A percentile compares a stretch with the other conserved stretches of the same genome.
Conservation (phyloP, 768 basidiomycete genomes). For the Xanthoconium purpureum region DNA sequence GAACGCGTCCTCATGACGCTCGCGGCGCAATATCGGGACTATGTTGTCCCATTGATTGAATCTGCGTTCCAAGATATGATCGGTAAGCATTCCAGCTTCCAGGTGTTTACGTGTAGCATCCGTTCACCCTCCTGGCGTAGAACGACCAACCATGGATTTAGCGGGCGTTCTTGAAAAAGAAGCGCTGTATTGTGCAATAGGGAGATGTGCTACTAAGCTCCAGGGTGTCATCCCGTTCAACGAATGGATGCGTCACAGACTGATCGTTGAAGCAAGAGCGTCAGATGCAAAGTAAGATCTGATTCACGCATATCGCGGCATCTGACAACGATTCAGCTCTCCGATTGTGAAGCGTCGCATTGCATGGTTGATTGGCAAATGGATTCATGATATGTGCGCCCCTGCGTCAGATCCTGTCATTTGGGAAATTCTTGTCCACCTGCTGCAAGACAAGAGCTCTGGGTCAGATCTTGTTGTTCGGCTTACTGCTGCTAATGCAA, state of each 20-base stretch:
- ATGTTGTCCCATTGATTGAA: constrained; percentile 64
- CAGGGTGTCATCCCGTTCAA: constrained; percentile 65
- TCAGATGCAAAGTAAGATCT: constrained; percentile 53
- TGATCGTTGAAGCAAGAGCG: constrained; percentile 57
- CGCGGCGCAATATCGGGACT: constrained; percentile 63
- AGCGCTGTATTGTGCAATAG: constrained; percentile 84
- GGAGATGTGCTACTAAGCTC: constrained; percentile 69
- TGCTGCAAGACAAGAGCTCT: constrained; percentile 64
- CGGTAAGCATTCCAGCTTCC: constrained; percentile 36
- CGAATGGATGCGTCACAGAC: constrained; percentile 61
- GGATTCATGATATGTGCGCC: constrained; percentile 69
- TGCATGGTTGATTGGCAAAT: constrained; percentile 91
- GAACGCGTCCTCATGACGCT: constrained; percentile 89
- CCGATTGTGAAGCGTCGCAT: constrained; percentile 93
- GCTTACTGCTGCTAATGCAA: constrained; percentile 74
- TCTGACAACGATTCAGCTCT: constrained; percentile 48
- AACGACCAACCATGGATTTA: constrained; percentile 50
- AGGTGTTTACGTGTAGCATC: neutral
- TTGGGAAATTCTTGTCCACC: constrained; percentile 79
- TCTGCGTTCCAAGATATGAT: constrained; percentile 58
- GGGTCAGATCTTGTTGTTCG: constrained; percentile 84
- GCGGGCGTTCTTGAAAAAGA: constrained; percentile 72
- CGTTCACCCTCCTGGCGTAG: constrained; percentile 21
- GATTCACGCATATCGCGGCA: neutral
- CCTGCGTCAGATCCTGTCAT: constrained; percentile 58